Base-by-base conservation (phyloP, 495 filamentous ascomycete genomes). In the Neohortaea acidophila region DNA sequence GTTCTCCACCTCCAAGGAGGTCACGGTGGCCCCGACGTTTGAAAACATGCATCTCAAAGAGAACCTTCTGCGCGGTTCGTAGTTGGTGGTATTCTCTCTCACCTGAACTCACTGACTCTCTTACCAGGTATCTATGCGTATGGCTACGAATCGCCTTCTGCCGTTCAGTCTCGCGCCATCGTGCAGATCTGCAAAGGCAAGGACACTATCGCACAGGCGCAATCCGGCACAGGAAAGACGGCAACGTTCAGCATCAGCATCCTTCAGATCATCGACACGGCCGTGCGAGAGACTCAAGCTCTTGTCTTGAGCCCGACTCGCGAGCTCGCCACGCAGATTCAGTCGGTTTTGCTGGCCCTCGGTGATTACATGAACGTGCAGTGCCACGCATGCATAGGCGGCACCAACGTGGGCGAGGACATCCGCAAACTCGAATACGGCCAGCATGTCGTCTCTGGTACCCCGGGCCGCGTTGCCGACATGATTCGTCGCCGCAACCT, bases 341-440 rank as follows among this genome's bases (percentile, higher is more conserved):
- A 96, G 57, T 91, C 84, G 32, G 89, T 99, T 37, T 76, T 99
- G 48, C 83, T 96, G 70, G 89, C 86, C 12, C 76, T 99, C 21
- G 89, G 89, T 35, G 89, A 99, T 57, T 99, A 91, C 68, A 96
- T 96, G 91, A 99, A 96, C 55, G 81, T 96, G 2, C 83, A 99
- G 60, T 96, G 91, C 62, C 89, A 99, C 51, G 85, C 89, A 49
- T 96, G 91, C 59, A 99, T 99, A 61, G 89, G 89, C 47, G 89
- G 89, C 21, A 99, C 89, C 44, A 94, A 87, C 53, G 82, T 99
- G 39, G 82, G 89, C 30, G 87, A 96, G 45, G 89, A 99, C 60
- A 94, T 96, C 51, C 79, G 83, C 61, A 91, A 87, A 56, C 81
- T 97, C 25, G 83, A 94, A 51, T 87, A 94, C 40, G 89, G 89